Evolutionary conservation across 163 green algal species (phyloP).

Genomic region (Volvox carteri): DNA sequence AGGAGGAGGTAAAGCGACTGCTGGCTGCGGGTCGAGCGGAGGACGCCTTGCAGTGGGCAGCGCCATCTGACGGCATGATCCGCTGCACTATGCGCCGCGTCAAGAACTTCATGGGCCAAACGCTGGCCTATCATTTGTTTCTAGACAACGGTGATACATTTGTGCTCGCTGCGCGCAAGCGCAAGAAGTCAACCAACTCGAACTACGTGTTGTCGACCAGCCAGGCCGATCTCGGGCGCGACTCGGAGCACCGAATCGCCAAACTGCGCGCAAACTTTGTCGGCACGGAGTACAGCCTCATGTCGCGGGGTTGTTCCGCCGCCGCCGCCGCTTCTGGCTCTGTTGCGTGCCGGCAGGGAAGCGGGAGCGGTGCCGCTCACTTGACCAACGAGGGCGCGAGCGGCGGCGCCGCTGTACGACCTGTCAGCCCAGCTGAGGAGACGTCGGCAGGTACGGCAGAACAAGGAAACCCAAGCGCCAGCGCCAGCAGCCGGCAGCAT

Average conservation of each 20-base stretch:
- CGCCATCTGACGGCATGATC: constrained; percentile 50
- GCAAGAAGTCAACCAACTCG: constrained; percentile 83
- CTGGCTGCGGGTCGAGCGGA: constrained; percentile 26
- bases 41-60: constrained; percentile 45
- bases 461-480: neutral
- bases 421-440: constrained; percentile 34
- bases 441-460: neutral
- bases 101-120: constrained; percentile 59
- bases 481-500: neutral
- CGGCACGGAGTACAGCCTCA: constrained; percentile 86
- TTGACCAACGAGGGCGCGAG: neutral
- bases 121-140: constrained; percentile 49
- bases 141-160: constrained; percentile 78
- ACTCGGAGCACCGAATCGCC: constrained; percentile 76
- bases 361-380: neutral
- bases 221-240: constrained; percentile 64
- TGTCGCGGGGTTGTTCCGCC: neutral
- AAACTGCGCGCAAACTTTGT: constrained; percentile 93
- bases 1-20: constrained; percentile 60
- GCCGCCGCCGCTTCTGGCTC: too few relatives aligned
- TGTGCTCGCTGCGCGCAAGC: constrained; percentile 87
- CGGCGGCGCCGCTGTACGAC: neutral
- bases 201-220: constrained; percentile 84
- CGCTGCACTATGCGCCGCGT: constrained; percentile 60
- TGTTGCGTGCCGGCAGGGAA: neutral